Base-by-base conservation (phyloP, 139 green algal species). In the Microglena sp. region DNA sequence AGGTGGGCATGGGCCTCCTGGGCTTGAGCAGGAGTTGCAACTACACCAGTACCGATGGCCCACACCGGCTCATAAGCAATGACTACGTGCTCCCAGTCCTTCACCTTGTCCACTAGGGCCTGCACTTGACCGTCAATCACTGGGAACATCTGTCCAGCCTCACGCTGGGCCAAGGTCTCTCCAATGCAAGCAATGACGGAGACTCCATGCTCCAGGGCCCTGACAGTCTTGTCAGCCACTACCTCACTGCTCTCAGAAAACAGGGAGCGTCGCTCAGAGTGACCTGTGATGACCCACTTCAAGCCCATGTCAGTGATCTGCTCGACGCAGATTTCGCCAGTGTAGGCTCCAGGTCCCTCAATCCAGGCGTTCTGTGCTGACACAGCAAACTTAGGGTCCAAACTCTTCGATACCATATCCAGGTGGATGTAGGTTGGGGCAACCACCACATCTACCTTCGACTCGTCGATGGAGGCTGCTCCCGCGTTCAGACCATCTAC, bases 51-150 rank as follows among this genome's bases (percentile, higher is more conserved):
- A 40, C 88, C 87, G 56, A 95, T 93, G 44, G 89, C 88, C 89
- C 89, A 95, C n/a, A 95, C 90, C 21, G 94, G 94, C 84, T 99
- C 94, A 60, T 99, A 99, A 0, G 94, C 94, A 36, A 99, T 75
- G 3, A 99, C 94, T 28, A 99, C 80, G 26, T 85, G 73, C 5
- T 66, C 69, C 93, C 93, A 99, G 75, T 96, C 82, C 33, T 64
- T 69, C 7, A 87, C 65, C 26, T 73, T 62, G n/a, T n/a, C n/a
- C 5, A 82, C 76, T n/a, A 94, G 67, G 0, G 82, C 85, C 44
- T 74, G 43, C 67, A 96, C 75, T 73, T 96, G 90, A 1, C 40
- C 74, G 2, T 89, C 78, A 44, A 96, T 75, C 1, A 90, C 73
- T 32, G 84, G 40, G 58, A 81, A 83, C 66, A 86, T 70, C 60